Base-by-base conservation (phyloP, 2,329 filamentous ascomycete species). In the Diaporthe amygdali region DNA sequence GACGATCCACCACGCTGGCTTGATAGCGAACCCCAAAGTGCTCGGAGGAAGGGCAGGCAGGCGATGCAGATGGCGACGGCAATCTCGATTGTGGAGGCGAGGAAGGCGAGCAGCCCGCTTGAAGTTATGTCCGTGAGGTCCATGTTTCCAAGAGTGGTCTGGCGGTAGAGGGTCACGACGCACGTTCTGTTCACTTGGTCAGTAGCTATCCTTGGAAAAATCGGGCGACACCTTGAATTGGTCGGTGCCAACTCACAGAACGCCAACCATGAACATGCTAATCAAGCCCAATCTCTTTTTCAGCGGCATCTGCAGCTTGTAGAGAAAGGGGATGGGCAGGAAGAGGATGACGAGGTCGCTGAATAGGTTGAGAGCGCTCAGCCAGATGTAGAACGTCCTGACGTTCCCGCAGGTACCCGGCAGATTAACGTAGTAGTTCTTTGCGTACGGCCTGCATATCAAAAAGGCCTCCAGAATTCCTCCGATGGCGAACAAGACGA, bases 11-110 rank as follows among this genome's bases (percentile, higher is more conserved):
- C 54, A 12, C 34, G 54, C 34, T 41, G 54, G 34, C 34, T 59
- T 25, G 54, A 59, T 1, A 39, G 10, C 2, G 34, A 41, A 3
- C 34, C 22, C 54, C 54, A 59, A 3, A 59, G 34, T 25, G 54
- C 34, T 59, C 54, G n/a, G 34, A 59, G 54, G 54, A 59, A 59
- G 15, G 54, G 54, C 34, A 59, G 22, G 34, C 54, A 59, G 34
- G 54, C 54, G 17, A 59, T 59, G 22, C 34, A 39, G 54, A 59
- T 59, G 54, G 54, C 54, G 0, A 73, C 73, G 5, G 76, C 75
- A 2, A 76, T 72, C 27, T 74, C 71, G 22, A 74, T 56, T 2
- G 70, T 71, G 15, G 71, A 70, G 47, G 73, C 74, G 49, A 66
- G 63, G 39, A 78, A 70, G 25, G 77, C 77, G 34, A 59, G 54